These are phyloP conservation scores for Malassezia sympodialis DNA, from an alignment of 1,284 basidiomycete genomes.

Conservation along the genomic window DNA sequence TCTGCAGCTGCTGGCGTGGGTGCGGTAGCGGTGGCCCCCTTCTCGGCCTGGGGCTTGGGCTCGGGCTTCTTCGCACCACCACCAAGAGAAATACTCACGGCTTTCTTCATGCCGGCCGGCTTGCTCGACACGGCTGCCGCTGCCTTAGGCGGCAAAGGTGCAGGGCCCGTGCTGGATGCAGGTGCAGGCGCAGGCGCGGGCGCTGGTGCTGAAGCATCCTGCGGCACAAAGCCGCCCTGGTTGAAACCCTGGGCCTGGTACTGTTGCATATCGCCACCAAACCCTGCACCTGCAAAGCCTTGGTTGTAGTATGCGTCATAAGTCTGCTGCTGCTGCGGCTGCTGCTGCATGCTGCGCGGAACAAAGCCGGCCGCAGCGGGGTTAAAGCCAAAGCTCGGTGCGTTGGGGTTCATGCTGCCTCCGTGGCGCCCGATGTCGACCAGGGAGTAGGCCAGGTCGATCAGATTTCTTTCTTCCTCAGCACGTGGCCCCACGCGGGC, in stretches of 20 bases:
- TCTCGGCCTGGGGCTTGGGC: constrained; percentile 4
- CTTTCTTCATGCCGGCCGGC: constrained; percentile 27
- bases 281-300: constrained; percentile 5
- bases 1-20: constrained; percentile 4
- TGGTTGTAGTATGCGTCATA: constrained; percentile 20
- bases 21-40: too few relatives aligned
- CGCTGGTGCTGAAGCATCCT: not conserved
- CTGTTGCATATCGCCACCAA: constrained; percentile 10
- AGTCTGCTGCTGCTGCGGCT: constrained; percentile 23
- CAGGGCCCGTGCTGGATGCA: not conserved
- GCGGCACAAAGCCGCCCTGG: constrained; percentile 20
- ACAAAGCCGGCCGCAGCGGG: constrained; percentile 42
- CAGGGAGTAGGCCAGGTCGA: not conserved
- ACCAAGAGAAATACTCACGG: constrained; percentile 44
- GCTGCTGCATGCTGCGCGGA: constrained; percentile 26
- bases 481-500: constrained; percentile 14
- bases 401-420: constrained; percentile 45
- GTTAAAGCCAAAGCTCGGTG: constrained; percentile 44
- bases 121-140: constrained; percentile 22
- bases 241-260: constrained; percentile 16
- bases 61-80: constrained; percentile 18
- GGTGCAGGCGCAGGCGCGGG: not conserved
- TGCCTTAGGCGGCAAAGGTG: constrained; percentile 19
- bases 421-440: not conserved
- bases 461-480: not conserved